These are phyloP conservation scores for Alternaria hordeiaustralica DNA, from an alignment of 2,329 filamentous ascomycete species.

Conservation along the genomic window DNA sequence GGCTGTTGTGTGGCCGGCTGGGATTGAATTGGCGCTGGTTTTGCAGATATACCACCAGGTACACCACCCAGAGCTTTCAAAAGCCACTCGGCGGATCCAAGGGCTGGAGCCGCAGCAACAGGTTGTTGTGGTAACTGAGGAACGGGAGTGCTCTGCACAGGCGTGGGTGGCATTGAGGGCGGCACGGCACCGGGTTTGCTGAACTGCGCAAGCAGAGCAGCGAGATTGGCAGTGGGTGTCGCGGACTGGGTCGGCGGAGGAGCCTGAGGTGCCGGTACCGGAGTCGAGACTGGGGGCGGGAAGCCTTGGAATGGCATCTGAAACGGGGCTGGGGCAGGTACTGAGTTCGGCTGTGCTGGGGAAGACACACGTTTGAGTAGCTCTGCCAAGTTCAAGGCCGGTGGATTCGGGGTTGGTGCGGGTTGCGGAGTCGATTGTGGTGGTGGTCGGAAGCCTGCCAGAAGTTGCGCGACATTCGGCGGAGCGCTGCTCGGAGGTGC, in stretches of 20 bases:
- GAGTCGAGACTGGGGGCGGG: conserved; percentile 28
- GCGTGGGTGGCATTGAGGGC: conserved; percentile 20
- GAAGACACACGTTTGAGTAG: conserved; percentile 39
- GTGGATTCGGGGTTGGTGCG: conserved; percentile 25
- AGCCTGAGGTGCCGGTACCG: conserved; percentile 24
- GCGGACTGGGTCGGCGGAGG: conserved; percentile 36
- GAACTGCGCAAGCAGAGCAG: conserved; percentile 42
- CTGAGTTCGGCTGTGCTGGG: conserved; percentile 31
- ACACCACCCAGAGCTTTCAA: conserved; percentile 40
- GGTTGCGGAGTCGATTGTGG: conserved; percentile 28
- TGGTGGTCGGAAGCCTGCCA: conserved; percentile 33
- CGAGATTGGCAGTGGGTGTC: conserved; percentile 39
- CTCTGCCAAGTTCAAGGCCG: conserved; percentile 37
- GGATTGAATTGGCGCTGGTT: conserved; percentile 32
- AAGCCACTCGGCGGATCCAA: conserved; percentile 39
- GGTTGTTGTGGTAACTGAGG: conserved; percentile 29
- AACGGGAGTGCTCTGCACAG: conserved; percentile 22
- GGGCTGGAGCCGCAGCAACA: conserved; percentile 15
- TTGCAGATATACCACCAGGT: conserved; percentile 33
- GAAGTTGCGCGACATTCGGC: conserved; percentile 40
- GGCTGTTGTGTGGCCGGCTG: conserved; percentile 37
- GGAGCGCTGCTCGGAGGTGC: conserved; percentile 28
- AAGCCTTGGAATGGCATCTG: conserved; percentile 37
- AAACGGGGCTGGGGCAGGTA: conserved; percentile 33
- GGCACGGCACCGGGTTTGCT: conserved; percentile 32